A percentile compares a stretch with the other conserved stretches of the same genome.
Conservation (phyloP, 345 rosid genomes). For the Carallia pectinifolia region DNA sequence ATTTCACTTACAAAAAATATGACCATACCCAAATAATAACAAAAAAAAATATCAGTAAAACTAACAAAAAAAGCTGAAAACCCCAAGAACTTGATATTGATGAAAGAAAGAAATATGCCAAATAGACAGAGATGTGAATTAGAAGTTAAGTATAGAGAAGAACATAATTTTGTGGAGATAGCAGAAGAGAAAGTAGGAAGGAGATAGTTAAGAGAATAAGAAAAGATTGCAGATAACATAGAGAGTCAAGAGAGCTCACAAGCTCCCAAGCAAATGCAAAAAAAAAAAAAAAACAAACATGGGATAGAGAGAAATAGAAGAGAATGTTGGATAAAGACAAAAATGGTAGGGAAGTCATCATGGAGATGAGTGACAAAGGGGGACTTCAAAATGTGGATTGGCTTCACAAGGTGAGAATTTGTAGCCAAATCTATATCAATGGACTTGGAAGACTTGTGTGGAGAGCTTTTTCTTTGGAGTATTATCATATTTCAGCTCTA, state of each 20-base stretch:
- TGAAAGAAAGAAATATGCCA: neutral
- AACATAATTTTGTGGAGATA: slow-evolving; percentile 8
- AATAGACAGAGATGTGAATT: neutral
- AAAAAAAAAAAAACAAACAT: slow-evolving; percentile 5
- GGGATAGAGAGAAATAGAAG: slow-evolving; percentile 1
- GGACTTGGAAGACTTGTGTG: slow-evolving; percentile 8
- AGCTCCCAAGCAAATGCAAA: neutral
- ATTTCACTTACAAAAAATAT: neutral
- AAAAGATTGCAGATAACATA: slow-evolving; percentile 5
- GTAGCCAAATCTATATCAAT: slow-evolving; percentile 13
- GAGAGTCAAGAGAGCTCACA: neutral
- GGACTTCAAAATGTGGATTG: slow-evolving; percentile 9
- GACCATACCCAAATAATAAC: neutral
- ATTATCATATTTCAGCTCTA: slow-evolving; percentile 1
- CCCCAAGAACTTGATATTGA: neutral
- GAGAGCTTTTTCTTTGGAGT: slow-evolving; percentile 9
- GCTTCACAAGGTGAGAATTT: slow-evolving; percentile 13
- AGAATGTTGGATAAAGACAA: slow-evolving; percentile 6
- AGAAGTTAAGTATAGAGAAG: neutral
- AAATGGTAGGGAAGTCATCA: neutral
- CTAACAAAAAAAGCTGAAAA: slow-evolving; percentile 3
- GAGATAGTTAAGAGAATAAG: neutral
- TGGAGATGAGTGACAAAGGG: slow-evolving; percentile 7
- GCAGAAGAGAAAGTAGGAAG: slow-evolving; percentile 10
- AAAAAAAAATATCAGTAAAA: neutral